Evolutionary conservation across 805 yeast species (phyloP).

Genomic region (Teunomyces cretensis): DNA sequence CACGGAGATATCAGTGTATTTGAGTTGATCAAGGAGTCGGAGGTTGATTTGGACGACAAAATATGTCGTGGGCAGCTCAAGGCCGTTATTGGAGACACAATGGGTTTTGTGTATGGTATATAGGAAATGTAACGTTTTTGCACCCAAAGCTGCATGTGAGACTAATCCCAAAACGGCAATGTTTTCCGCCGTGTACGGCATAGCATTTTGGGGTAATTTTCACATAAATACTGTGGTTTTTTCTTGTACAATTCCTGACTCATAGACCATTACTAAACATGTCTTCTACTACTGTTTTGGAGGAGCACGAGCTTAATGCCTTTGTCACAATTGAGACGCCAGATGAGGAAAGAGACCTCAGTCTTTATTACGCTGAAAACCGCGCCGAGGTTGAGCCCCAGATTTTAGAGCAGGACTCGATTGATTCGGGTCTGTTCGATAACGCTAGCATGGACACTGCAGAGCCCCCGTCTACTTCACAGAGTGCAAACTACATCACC

Average conservation of each 20-base stretch:
- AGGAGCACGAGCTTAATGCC: not conserved
- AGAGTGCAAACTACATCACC: not conserved
- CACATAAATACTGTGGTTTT: too few species aligned
- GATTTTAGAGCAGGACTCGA: not conserved
- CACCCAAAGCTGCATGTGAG: not conserved
- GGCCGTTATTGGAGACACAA: conserved; percentile 53
- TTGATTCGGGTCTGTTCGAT: not conserved
- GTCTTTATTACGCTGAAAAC: not conserved
- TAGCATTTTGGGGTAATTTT: too few species aligned
- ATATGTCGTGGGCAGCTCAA: conserved; percentile 35
- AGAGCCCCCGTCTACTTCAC: not conserved
- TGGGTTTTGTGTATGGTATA: conserved; percentile 47
- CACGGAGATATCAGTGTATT: conserved; percentile 27
- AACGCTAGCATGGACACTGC: not conserved
- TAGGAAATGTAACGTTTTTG: not conserved
- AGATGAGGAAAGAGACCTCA: not conserved
- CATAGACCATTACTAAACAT: not conserved
- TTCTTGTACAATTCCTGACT: not conserved
- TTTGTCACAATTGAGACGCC: not conserved
- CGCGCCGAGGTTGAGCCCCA: not conserved
- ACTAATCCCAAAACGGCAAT: not conserved
- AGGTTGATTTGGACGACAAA: conserved; percentile 36
- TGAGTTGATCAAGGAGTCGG: conserved; percentile 26
- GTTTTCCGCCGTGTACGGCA: conserved; percentile 1
- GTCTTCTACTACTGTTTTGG: not conserved